Conservation (phyloP, 768 basidiomycete species). For the Leccinellum luteum region DNA sequence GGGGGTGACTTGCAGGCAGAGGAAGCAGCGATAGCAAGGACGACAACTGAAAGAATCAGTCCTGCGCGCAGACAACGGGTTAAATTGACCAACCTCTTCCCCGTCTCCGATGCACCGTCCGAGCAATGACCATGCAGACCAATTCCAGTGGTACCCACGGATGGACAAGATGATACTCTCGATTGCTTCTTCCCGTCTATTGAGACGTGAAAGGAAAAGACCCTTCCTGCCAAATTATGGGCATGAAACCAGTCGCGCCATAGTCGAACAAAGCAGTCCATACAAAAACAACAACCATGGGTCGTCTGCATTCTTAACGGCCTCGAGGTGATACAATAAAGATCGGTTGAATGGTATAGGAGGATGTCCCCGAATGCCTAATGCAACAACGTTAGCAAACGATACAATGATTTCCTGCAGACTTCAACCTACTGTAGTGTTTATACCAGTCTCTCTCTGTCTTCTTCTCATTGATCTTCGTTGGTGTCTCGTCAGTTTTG, state of each 20-base stretch:
- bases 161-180: slow-evolving; percentile 78
- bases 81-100: slow-evolving; percentile 63
- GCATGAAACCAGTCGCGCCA: neutral
- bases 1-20: slow-evolving; percentile 49
- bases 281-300: slow-evolving; percentile 87
- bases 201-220: slow-evolving; percentile 75
- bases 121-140: slow-evolving; percentile 90
- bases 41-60: slow-evolving; percentile 37
- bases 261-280: neutral
- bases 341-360: slow-evolving; percentile 61
- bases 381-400: slow-evolving; percentile 2
- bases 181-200: slow-evolving; percentile 81
- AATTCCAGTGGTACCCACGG: slow-evolving; percentile 84
- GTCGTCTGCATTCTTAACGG: slow-evolving; percentile 59
- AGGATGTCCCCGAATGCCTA: slow-evolving; percentile 71
- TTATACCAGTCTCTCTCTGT: slow-evolving; percentile 85
- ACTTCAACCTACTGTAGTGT: slow-evolving; percentile 56
- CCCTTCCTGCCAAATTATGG: slow-evolving; percentile 59
- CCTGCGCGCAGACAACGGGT: neutral
- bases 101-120: slow-evolving; percentile 74
- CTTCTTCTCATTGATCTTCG: slow-evolving; percentile 78
- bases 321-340: slow-evolving; percentile 55
- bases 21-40: slow-evolving; percentile 45
- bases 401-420: neutral
- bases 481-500: slow-evolving; percentile 4